Evolutionary conservation across 192 early-diverging fungal genomes (phyloP), one percentile per base, ranked within the genome.

Genomic region (Gonapodya sp.): DNA sequence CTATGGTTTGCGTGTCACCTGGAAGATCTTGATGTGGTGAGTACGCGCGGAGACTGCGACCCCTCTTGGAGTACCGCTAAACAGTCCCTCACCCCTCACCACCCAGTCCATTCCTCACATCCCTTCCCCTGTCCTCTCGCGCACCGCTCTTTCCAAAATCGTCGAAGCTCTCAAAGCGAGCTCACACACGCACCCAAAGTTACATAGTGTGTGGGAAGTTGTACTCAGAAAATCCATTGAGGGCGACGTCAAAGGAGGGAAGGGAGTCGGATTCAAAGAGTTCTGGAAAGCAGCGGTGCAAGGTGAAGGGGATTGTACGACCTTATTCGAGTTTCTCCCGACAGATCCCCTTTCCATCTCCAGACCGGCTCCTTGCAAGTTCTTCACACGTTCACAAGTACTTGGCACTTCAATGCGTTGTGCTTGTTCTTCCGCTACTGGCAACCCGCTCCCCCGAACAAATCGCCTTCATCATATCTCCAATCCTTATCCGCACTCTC

Each of bases 381-480:
- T 86, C 91, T 0, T 88, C 91, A 1, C 92, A 96, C 85, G 94
- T 95, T 83, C 92, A 94, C 82, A 95, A 94, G 84, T 95, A 89
- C 87, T 92, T 96, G 90, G 96, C 95, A 73, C 94, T 96, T 86
- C 91, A 94, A 79, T 83, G 97, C 31, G 91, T 97, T 73, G 90
- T 93, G 79, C 89, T 87, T 80, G 84, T 90, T n/a, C 85, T 95
- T 35, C 88, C 88, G 0, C 84, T 82, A 31, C 81, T 93, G 18
- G 79, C 46, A 24, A 24, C 46, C 8, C 46, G 46, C 8, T 64
- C 88, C 0, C 74, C 85, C 33, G 87, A 89, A 1, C 88, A 94
- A 73, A 86, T 94, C 74, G 86, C 90, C 1, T 87, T 90, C 78
- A 80, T 96, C 36, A 94, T 96, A 82, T 93, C 96, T 73, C 90